phyloP scores from a whole-genome alignment of 352 stramenopile species.

The Phytophthora vignae region DNA sequence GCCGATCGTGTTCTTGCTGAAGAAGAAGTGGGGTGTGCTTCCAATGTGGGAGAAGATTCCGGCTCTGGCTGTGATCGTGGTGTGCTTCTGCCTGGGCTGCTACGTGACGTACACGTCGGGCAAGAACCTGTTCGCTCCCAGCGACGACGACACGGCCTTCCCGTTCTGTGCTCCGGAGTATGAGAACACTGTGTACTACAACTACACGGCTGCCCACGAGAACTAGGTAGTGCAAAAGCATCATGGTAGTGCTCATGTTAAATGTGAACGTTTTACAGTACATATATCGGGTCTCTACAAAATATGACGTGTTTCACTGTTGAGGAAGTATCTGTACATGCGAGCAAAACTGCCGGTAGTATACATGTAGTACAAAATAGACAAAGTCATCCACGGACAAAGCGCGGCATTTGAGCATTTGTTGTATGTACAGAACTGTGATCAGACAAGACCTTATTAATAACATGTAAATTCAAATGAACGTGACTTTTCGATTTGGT shows the following conservation, averaged over 20 bases:
- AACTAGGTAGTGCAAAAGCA: slow-evolving; percentile 8
- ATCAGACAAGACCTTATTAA: no score
- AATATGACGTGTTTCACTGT: no score
- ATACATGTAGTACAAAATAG: no score
- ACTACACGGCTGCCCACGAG: slow-evolving; percentile 8
- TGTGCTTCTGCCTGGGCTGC: slow-evolving; percentile 41
- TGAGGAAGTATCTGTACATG: no score
- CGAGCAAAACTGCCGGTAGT: no score
- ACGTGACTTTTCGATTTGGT: neutral
- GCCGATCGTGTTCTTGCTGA: slow-evolving; percentile 49
- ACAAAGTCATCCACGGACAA: no score
- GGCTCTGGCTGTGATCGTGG: slow-evolving; percentile 29
- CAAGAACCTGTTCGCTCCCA: slow-evolving; percentile 36
- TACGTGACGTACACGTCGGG: slow-evolving; percentile 38
- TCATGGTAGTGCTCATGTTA: no score
- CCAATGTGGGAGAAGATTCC: slow-evolving; percentile 41
- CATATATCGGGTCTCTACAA: no score
- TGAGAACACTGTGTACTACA: slow-evolving; percentile 49
- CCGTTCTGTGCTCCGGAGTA: slow-evolving; percentile 47
- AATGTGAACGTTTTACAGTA: no score
- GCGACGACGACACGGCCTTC: slow-evolving; percentile 32
- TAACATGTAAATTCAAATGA: no score
- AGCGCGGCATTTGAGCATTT: no score
- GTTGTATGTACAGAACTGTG: no score
- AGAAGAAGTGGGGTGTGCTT: slow-evolving; percentile 36